Evolutionary conservation across 2,329 filamentous ascomycete genomes (phyloP).

Genomic region (Talaromyces sp.): DNA sequence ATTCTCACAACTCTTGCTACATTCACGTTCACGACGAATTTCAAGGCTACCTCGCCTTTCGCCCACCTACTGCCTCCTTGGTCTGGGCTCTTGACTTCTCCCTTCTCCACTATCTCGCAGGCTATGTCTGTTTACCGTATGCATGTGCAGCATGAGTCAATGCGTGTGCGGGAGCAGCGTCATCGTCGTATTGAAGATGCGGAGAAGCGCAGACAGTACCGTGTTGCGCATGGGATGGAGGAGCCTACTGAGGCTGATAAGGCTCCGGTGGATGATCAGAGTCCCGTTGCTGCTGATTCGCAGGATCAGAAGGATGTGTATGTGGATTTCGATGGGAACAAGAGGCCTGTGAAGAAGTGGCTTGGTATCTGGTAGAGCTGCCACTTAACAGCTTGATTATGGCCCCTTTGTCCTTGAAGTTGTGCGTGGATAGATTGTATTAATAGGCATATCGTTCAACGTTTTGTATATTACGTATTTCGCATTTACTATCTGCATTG

Average conservation of each 20-base stretch:
- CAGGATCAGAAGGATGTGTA: slow-evolving; percentile 25
- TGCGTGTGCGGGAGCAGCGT: slow-evolving; percentile 70
- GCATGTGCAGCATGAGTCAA: slow-evolving; percentile 72
- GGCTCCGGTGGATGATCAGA: slow-evolving; percentile 39
- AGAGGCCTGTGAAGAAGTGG: slow-evolving; percentile 72
- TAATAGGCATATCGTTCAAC: background rate
- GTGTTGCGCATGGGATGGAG: slow-evolving; percentile 82
- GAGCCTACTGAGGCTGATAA: slow-evolving; percentile 39
- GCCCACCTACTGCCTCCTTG: slow-evolving; percentile 74
- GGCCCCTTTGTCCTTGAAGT: no score
- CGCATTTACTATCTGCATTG: background rate
- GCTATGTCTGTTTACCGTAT: slow-evolving; percentile 74
- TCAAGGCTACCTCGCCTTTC: slow-evolving; percentile 77
- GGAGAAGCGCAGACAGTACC: slow-evolving; percentile 80
- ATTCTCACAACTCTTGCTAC: slow-evolving; percentile 70
- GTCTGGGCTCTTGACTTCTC: slow-evolving; percentile 69
- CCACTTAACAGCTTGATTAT: background rate
- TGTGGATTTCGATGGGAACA: slow-evolving; percentile 47
- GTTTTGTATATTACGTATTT: background rate
- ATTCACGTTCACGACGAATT: slow-evolving; percentile 76
- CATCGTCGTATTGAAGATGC: slow-evolving; percentile 79
- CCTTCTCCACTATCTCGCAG: slow-evolving; percentile 66
- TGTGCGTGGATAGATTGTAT: background rate
- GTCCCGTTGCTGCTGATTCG: slow-evolving; percentile 41
- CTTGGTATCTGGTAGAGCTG: slow-evolving; percentile 72